Conservation (phyloP, 2,329 filamentous ascomycete species). For the Venturia aucupariae region DNA sequence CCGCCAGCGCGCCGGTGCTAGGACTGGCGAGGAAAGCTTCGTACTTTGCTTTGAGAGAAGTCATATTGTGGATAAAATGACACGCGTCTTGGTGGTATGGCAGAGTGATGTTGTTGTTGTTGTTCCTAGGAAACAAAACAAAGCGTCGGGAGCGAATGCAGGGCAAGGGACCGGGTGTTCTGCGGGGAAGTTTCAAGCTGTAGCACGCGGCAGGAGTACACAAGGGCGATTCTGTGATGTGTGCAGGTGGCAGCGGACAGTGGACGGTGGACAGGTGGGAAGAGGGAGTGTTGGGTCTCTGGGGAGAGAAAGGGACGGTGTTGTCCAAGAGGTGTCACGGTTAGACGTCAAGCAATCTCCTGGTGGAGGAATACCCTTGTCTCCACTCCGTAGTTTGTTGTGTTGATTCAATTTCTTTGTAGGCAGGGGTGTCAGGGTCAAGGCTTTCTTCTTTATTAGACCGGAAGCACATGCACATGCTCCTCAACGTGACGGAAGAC, state of each 20-base stretch:
- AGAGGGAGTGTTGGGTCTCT: not conserved
- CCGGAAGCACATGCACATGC: no score
- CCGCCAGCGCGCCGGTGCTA: conserved; percentile 33
- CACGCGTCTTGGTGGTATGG: not conserved
- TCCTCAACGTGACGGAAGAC: not conserved
- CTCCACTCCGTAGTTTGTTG: not conserved
- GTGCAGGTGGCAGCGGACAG: no score
- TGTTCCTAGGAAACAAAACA: not conserved
- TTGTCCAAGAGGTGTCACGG: not conserved
- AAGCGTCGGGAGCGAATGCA: not conserved
- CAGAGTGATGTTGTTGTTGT: not conserved
- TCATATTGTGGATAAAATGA: conserved; percentile 8
- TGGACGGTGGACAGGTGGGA: no score
- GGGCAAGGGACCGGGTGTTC: not conserved
- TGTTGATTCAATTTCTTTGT: not conserved
- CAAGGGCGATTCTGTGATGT: not conserved
- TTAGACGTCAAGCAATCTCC: not conserved
- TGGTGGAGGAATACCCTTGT: not conserved
- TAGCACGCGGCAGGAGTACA: not conserved
- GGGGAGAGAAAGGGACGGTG: not conserved
- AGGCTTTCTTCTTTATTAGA: no score
- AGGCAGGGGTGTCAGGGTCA: not conserved
- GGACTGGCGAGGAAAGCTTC: conserved; percentile 37
- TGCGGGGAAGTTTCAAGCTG: not conserved
- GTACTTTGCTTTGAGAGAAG: conserved; percentile 26